These are phyloP conservation scores for Chlorophyllum brunneum DNA, from an alignment of 768 basidiomycete genomes.

Conservation along the genomic window DNA sequence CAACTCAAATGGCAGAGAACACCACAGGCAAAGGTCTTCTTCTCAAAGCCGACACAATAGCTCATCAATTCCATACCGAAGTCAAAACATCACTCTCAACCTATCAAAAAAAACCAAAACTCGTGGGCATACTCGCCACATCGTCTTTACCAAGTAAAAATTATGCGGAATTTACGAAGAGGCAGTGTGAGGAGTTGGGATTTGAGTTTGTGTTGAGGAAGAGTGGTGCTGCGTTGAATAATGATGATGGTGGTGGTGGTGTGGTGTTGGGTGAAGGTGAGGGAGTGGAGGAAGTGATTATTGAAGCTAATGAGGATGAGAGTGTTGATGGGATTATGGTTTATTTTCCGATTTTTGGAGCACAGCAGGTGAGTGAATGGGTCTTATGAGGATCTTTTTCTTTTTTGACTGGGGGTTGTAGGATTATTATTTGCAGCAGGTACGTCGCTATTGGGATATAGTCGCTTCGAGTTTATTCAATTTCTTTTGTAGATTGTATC, in stretches of 20 bases:
- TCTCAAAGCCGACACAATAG: conserved; percentile 75
- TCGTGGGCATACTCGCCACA: conserved; percentile 91
- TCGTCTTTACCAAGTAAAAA: conserved; percentile 72
- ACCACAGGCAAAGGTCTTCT: conserved; percentile 69
- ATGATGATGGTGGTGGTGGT: conserved; percentile 64
- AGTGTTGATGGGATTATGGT: conserved; percentile 95
- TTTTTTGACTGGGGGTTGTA: conserved; percentile 25
- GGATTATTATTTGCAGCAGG: conserved; percentile 98
- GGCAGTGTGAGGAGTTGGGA: conserved; percentile 85
- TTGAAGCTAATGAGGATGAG: conserved; percentile 89
- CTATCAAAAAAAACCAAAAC: conserved; percentile 50
- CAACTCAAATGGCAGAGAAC: background rate
- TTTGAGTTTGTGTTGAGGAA: conserved; percentile 79
- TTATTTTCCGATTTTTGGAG: conserved; percentile 95
- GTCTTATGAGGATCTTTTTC: background rate
- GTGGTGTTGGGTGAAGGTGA: conserved; percentile 81
- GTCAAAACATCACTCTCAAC: conserved; percentile 45
- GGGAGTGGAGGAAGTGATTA: conserved; percentile 93
- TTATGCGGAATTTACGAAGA: conserved; percentile 89
- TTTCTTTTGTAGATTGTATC: conserved; percentile 67
- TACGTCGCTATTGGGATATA: conserved; percentile 20
- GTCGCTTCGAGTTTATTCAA: background rate
- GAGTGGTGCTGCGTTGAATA: conserved; percentile 59
- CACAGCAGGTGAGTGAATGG: conserved; percentile 61
- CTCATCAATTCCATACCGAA: conserved; percentile 66